A percentile compares a stretch with the other conserved stretches of the same genome.
Evolutionary conservation across 441 rosid genomes (phyloP).

Genomic region (Euphorbia corollata): DNA sequence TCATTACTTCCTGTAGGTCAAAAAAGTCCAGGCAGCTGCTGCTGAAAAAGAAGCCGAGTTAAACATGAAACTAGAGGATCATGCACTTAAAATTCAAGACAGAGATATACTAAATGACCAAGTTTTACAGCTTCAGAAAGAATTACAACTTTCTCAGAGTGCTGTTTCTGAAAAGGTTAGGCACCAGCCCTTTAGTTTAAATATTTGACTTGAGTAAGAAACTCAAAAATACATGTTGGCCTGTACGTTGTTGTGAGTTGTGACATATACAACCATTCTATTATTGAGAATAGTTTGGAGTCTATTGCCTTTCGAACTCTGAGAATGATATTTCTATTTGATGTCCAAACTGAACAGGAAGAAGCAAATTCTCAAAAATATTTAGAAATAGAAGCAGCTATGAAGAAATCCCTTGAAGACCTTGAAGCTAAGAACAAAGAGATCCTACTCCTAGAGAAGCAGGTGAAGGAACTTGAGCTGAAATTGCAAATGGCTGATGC

Average conservation of each 20-base stretch:
- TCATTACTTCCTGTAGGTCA: slow-evolving; percentile 22
- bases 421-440: slow-evolving; percentile 61
- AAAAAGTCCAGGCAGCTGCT: slow-evolving; percentile 36
- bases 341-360: slow-evolving; percentile 36
- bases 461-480: slow-evolving; percentile 60
- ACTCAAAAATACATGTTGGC: slow-evolving; percentile 27
- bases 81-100: slow-evolving; percentile 30
- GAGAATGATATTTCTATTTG: neutral
- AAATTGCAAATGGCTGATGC: slow-evolving; percentile 58
- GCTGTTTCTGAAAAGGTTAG: slow-evolving; percentile 47
- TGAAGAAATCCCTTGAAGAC: slow-evolving; percentile 55
- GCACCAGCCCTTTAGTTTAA: neutral
- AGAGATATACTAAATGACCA: slow-evolving; percentile 37
- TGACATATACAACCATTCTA: neutral
- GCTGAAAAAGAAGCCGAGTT: slow-evolving; percentile 40
- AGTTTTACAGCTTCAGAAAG: slow-evolving; percentile 50
- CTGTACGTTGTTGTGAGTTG: neutral
- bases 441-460: slow-evolving; percentile 41
- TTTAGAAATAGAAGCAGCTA: slow-evolving; percentile 46
- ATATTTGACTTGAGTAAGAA: slow-evolving; percentile 24
- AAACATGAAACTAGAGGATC: slow-evolving; percentile 43
- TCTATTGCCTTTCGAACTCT: neutral
- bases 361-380: slow-evolving; percentile 42
- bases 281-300: neutral
- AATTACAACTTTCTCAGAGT: slow-evolving; percentile 40